Conservation (phyloP, 176 grass and related monocot genomes). For the Phoenix dactylifera region DNA sequence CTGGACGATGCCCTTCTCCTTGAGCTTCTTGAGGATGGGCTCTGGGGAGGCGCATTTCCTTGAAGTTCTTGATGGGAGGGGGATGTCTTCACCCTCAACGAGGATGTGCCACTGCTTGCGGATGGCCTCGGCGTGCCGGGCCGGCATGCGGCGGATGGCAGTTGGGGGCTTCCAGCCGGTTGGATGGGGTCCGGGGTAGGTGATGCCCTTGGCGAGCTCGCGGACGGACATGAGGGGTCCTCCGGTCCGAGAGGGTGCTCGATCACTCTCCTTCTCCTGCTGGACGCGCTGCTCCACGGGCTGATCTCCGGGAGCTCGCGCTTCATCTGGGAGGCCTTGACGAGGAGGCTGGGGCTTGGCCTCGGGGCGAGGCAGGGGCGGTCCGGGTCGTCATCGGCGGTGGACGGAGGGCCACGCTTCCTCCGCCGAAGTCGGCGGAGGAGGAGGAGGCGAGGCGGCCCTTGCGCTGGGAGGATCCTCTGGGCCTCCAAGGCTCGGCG, state of each 20-base stretch:
- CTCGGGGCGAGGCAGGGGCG: constrained; percentile 10
- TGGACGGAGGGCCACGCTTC: not conserved
- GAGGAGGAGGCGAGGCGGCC: constrained; percentile 11
- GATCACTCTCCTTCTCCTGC: constrained; percentile 60
- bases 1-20: constrained; percentile 62
- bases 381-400: constrained; percentile 1
- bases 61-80: constrained; percentile 61
- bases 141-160: constrained; percentile 40
- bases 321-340: constrained; percentile 50
- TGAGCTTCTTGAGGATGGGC: constrained; percentile 51
- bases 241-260: constrained; percentile 42
- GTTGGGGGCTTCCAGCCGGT: constrained; percentile 66
- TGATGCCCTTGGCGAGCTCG: constrained; percentile 68
- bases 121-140: constrained; percentile 32
- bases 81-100: constrained; percentile 67
- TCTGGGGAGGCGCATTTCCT: constrained; percentile 70
- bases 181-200: constrained; percentile 43
- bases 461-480: constrained; percentile 31
- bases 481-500: constrained; percentile 44
- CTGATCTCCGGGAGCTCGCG: constrained; percentile 47
- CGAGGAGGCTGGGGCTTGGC: constrained; percentile 47
- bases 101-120: constrained; percentile 79
- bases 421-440: too few relatives aligned
- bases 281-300: constrained; percentile 35
- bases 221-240: constrained; percentile 67